phyloP scores from a whole-genome alignment of 2,329 filamentous ascomycete species.

The Verticillium dahliae region DNA sequence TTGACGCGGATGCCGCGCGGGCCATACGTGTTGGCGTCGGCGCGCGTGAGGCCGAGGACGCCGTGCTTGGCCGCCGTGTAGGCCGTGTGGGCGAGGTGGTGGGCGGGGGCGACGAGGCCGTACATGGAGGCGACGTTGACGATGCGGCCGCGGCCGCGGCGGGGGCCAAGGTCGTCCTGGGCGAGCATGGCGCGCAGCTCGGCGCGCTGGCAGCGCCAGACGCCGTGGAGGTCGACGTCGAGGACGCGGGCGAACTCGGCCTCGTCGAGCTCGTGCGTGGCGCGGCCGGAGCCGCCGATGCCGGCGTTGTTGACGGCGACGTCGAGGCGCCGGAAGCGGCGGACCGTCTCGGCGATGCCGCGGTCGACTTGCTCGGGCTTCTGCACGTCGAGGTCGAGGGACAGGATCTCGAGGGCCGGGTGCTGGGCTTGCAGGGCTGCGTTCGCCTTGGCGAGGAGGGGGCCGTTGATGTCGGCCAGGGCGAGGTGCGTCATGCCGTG shows the following conservation, averaged over 20 bases:
- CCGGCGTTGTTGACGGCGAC: conserved; percentile 51
- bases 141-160: conserved; percentile 41
- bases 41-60: conserved; percentile 45
- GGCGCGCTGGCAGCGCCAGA: conserved; percentile 50
- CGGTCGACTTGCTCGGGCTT: conserved; percentile 33
- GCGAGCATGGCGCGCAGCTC: conserved; percentile 43
- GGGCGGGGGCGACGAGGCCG: conserved; percentile 34
- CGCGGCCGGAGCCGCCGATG: conserved; percentile 31
- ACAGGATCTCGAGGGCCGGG: conserved; percentile 31
- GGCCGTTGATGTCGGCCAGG: conserved; percentile 35
- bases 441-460: conserved; percentile 22
- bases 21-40: conserved; percentile 47
- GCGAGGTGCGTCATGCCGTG: conserved; percentile 40
- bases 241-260: conserved; percentile 44
- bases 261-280: conserved; percentile 37
- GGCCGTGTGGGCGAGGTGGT: conserved; percentile 30
- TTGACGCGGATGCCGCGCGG: conserved; percentile 49
- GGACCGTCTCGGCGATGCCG: conserved; percentile 31
- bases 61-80: conserved; percentile 48
- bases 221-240: conserved; percentile 46
- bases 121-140: conserved; percentile 49
- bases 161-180: conserved; percentile 35
- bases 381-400: conserved; percentile 38
- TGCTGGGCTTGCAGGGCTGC: conserved; percentile 25
- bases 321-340: conserved; percentile 45